These are phyloP conservation scores for Corynascus novoguineensis DNA, from an alignment of 495 filamentous ascomycete genomes.

Conservation along the genomic window DNA sequence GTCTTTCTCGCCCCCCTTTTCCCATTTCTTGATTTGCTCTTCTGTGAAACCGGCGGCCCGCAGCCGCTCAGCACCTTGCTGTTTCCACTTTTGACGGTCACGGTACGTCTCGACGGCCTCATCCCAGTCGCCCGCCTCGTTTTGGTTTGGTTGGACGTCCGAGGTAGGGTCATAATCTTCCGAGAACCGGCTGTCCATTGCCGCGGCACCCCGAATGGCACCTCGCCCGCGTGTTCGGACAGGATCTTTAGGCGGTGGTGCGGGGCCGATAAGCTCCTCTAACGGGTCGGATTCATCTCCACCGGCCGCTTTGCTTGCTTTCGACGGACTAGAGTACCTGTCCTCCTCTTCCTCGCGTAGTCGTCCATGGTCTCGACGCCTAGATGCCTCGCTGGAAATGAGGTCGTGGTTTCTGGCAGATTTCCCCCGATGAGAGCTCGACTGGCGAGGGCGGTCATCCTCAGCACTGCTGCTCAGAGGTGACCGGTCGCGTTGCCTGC, in stretches of 20 bases:
- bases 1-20: constrained; percentile 58
- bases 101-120: constrained; percentile 71
- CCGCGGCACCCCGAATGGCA: constrained; percentile 47
- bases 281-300: constrained; percentile 66
- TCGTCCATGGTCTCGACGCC: constrained; percentile 19
- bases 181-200: constrained; percentile 76
- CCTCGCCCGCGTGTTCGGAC: constrained; percentile 75
- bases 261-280: constrained; percentile 75
- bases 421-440: constrained; percentile 8
- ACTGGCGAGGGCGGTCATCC: neutral
- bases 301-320: neutral
- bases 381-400: constrained; percentile 10
- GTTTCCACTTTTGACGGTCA: constrained; percentile 78
- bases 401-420: constrained; percentile 16
- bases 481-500: constrained; percentile 24
- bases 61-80: constrained; percentile 70
- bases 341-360: constrained; percentile 18
- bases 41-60: constrained; percentile 75
- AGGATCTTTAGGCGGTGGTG: constrained; percentile 50
- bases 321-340: neutral
- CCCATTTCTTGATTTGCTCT: constrained; percentile 70
- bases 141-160: constrained; percentile 57
- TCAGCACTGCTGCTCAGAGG: constrained; percentile 19
- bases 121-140: constrained; percentile 67
- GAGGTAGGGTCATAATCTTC: constrained; percentile 67